Evolutionary conservation across 257 asterid species (phyloP), one percentile per base, ranked within the genome.

Genomic region (Haberlea rhodopensis): DNA sequence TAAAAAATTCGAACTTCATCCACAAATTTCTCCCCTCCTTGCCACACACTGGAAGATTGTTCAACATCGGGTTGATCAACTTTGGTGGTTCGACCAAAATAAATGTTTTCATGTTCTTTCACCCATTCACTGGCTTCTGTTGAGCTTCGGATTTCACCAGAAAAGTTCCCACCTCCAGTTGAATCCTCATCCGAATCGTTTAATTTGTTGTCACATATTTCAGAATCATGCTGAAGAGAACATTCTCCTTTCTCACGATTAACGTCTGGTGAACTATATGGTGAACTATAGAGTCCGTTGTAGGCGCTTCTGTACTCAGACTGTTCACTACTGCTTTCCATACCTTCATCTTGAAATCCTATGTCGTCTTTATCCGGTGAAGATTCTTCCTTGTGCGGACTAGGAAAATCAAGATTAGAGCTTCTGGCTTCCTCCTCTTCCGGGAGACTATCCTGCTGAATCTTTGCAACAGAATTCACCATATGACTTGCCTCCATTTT

Each of bases 71-170:
- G 54, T 70, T 53, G 49, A 63, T 77, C 71, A 53, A 28, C 48
- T 16, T 62, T 53, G 0, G 27, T 31, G 57, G 58, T 62, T 46
- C 10, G 62, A 71, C 53, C 71, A 65, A 57, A 23, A 16, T 63
- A 48, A 55, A 23, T 60, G 24, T 46, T 67, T 57, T 45, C 65
- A 51, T 75, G 61, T 49, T 73, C 48, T 48, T 73, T 69, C 18
- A 18, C 26, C 25, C 34, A 64, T 31, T 59, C 79, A 54, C 62
- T 53, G 43, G 54, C 64, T 63, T 68, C 79, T 16, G 55, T 46
- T 22, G 89, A 83, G 75, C 77, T 80, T 52, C 75, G 46, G 61
- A 81, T 65, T 48, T 62, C 83, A 63, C 68, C 77, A 31, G 87
- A 82, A 29, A 63, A 72, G 45, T 63, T 71, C 70, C 80, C 61